Evolutionary conservation across 176 grass and related monocot species (phyloP).

Genomic region (Alopecurus myosuroides): DNA sequence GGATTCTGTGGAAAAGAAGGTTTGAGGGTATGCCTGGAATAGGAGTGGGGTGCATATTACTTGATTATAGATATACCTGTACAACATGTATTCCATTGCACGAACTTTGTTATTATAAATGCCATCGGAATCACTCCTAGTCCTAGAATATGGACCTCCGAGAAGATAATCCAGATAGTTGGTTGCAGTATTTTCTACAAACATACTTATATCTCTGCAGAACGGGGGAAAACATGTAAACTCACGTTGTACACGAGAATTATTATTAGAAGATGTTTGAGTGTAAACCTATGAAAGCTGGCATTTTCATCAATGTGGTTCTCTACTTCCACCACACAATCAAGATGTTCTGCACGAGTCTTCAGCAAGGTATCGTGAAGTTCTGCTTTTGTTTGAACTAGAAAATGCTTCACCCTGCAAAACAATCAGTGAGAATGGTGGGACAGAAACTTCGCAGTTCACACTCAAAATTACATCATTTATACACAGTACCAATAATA

Average conservation of each 20-base stretch:
- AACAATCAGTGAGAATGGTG: conserved; percentile 13
- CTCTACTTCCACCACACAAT: conserved; percentile 79
- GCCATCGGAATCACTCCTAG: conserved; percentile 20
- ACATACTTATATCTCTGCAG: conserved; percentile 56
- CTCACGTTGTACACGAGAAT: background rate
- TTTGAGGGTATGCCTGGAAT: conserved; percentile 16
- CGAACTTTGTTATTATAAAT: conserved; percentile 41
- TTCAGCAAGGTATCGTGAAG: conserved; percentile 66
- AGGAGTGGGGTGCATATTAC: background rate
- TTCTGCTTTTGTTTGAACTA: conserved; percentile 80
- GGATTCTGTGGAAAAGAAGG: conserved; percentile 55
- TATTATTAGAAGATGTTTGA: conserved; percentile 2
- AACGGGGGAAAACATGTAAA: conserved; percentile 16
- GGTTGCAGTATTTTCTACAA: conserved; percentile 41
- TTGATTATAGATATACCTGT: conserved; percentile 51
- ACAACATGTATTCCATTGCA: conserved; percentile 68
- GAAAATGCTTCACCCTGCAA: conserved; percentile 75
- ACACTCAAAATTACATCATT: background rate
- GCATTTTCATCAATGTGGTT: conserved; percentile 69
- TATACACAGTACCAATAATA: conserved; percentile 11
- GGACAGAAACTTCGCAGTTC: background rate
- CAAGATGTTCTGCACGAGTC: conserved; percentile 44
- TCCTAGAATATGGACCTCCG: conserved; percentile 23
- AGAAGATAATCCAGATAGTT: conserved; percentile 56
- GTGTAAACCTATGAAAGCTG: conserved; percentile 69